These are phyloP conservation scores for Solanum hybrid DNA, from an alignment of 305 asterid genomes.

Conservation along the genomic window DNA sequence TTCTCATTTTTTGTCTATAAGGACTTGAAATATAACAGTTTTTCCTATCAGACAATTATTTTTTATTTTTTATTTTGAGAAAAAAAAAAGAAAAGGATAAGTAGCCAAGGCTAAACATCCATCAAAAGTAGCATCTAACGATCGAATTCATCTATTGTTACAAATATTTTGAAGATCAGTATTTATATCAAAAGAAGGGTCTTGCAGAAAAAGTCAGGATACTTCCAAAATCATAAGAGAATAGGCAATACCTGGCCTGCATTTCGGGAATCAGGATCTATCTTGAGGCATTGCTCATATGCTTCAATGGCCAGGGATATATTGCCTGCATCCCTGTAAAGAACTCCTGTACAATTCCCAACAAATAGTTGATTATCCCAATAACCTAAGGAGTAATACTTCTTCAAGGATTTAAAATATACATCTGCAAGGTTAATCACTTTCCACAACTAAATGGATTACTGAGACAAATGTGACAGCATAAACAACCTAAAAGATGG, in stretches of 20 bases:
- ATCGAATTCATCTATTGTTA: background rate
- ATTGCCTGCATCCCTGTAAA: constrained; percentile 96
- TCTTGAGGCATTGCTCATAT: constrained; percentile 95
- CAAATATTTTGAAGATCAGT: background rate
- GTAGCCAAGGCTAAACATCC: background rate
- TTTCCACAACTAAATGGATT: background rate
- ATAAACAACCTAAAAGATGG: background rate
- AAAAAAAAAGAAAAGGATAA: background rate
- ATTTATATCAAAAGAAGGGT: background rate
- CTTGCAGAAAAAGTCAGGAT: background rate
- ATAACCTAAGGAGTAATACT: background rate
- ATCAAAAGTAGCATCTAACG: background rate
- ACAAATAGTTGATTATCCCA: background rate
- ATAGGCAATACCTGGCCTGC: constrained; percentile 81
- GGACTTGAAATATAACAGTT: background rate
- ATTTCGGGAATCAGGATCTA: constrained; percentile 98
- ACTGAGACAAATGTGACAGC: background rate
- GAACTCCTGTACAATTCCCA: constrained; percentile 57
- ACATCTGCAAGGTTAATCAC: background rate
- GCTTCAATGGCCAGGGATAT: constrained; percentile 97
- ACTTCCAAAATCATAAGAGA: background rate
- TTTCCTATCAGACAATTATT: background rate
- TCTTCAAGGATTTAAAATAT: background rate
- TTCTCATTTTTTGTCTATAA: background rate
- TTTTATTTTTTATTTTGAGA: background rate